Conservation (phyloP, 345 rosid genomes). For the Syzygium aromaticum region DNA sequence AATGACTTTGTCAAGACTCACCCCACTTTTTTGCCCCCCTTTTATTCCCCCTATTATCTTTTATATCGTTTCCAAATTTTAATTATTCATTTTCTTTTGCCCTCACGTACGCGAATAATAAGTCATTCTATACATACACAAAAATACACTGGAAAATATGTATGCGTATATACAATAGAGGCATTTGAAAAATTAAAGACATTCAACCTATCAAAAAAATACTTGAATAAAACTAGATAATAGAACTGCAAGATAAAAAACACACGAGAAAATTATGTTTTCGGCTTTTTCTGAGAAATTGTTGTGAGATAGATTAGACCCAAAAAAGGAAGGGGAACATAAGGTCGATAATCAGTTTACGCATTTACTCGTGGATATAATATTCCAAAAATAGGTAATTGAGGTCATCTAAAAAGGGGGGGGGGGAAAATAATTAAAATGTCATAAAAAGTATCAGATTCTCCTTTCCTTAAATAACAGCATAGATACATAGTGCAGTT, state of each 20-base stretch:
- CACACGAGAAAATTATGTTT: not conserved
- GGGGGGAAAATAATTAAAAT: not conserved
- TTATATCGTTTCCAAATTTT: not conserved
- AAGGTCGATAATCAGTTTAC: not conserved
- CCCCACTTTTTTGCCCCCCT: not conserved
- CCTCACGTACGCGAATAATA: not conserved
- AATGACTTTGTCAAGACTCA: not conserved
- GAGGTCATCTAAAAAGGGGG: not conserved
- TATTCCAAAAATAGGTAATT: not conserved
- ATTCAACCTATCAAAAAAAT: not conserved
- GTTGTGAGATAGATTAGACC: not conserved
- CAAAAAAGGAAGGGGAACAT: not conserved
- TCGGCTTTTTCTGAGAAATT: not conserved
- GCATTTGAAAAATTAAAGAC: not conserved
- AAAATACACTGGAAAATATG: not conserved
- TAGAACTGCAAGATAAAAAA: not conserved
- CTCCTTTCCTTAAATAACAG: not conserved
- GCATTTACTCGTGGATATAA: not conserved
- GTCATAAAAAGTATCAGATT: not conserved
- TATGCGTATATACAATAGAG: not conserved
- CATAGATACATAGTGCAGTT: not conserved
- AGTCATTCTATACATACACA: too few relatives aligned
- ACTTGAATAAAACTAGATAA: not conserved
- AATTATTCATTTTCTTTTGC: not conserved
- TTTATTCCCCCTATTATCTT: not conserved